Evolutionary conservation across 257 asterid genomes (phyloP), one percentile per base, ranked within the genome.

Genomic region (Euphrasia confusa): DNA sequence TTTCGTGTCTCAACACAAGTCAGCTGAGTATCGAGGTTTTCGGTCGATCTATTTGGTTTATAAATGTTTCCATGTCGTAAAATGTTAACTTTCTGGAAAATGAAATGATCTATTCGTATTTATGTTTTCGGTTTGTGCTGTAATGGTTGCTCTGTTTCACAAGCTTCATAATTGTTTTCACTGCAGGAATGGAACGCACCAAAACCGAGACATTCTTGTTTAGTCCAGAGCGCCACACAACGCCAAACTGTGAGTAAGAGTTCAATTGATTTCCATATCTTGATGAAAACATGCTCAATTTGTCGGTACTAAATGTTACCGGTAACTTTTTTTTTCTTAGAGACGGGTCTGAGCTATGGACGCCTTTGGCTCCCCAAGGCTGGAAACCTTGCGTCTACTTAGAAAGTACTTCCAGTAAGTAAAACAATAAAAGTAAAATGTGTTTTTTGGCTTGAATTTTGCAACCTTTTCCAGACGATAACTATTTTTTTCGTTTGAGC

Each of bases 181-280:
- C 24, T 75, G 67, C 75, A 88, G 96, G 96, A 81, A 47, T 85
- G 82, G 90, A 86, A 79, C 78, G 68, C 83, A 65, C 82, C 88
- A 14, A 92, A 86, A 67, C 91, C 92, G 28, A 80, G 88, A 69
- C 99, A 92, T 58, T 75, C 97, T 50, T 80, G 79, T 52, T 71
- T 92, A 57, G 77, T 89, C 28, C 78, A 68, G 73, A 71, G 89
- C 71, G 99, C 97, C 47, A 68, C 84, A 44, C 80, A 72, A 10
- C 90, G 89, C 39, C 79, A 81, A 84, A 80, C 77, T 80, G 99
- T 92, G 85, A 85, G 95, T 72, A 76, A 59, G 78, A 66, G 69
- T 69, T 71, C 52, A 32, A 59, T 55, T 60, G 18, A 21, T 47
- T 63, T 60, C 4, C 58, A 12, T 30, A 30, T 10, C 33, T n/a